phyloP scores from a whole-genome alignment of 352 stramenopile species.

The Phytophthora fragariae region DNA sequence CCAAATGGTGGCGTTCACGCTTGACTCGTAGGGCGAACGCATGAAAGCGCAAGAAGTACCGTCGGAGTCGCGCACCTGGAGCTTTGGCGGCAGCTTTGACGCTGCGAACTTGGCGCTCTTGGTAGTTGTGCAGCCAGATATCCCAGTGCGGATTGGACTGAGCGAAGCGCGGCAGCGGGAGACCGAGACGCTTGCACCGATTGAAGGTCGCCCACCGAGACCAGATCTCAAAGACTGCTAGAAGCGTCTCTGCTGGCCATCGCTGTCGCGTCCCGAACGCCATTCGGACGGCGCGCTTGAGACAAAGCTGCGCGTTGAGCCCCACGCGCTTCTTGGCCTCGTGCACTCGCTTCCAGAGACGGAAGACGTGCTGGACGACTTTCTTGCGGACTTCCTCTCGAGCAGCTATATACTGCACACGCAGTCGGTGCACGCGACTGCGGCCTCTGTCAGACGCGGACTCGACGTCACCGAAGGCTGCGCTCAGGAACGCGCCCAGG shows the following conservation, averaged over 20 bases:
- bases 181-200: slow-evolving; percentile 53
- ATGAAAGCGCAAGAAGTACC: slow-evolving; percentile 52
- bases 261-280: slow-evolving; percentile 62
- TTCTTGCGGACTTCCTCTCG: slow-evolving; percentile 65
- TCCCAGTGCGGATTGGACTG: slow-evolving; percentile 70
- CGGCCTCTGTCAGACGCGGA: slow-evolving; percentile 24
- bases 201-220: slow-evolving; percentile 64
- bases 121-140: slow-evolving; percentile 79
- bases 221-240: slow-evolving; percentile 77
- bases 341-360: slow-evolving; percentile 70
- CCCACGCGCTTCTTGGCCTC: slow-evolving; percentile 50
- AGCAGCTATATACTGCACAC: slow-evolving; percentile 51
- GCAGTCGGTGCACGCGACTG: slow-evolving; percentile 45
- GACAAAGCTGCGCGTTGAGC: slow-evolving; percentile 75
- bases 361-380: slow-evolving; percentile 72
- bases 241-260: slow-evolving; percentile 69
- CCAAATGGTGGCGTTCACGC: slow-evolving; percentile 21
- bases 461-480: slow-evolving; percentile 60
- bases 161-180: slow-evolving; percentile 55
- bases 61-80: slow-evolving; percentile 53
- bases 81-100: slow-evolving; percentile 68
- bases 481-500: slow-evolving; percentile 58
- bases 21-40: slow-evolving; percentile 33
- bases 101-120: slow-evolving; percentile 76
- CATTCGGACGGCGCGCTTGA: slow-evolving; percentile 72